Conservation (phyloP, 2,329 filamentous ascomycete genomes). For the Monosporascus sp. region DNA sequence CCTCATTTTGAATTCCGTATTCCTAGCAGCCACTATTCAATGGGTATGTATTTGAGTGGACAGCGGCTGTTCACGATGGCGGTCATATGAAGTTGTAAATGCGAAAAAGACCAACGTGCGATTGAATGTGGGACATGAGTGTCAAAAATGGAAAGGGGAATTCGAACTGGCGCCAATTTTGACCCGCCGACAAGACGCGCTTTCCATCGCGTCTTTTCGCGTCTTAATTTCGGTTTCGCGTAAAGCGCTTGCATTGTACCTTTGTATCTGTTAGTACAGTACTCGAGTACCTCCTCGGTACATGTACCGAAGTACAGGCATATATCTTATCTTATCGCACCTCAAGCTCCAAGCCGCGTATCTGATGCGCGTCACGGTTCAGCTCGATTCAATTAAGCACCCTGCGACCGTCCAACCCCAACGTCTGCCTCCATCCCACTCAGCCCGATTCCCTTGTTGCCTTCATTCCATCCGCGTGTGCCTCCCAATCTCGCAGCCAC, state of each 20-base stretch:
- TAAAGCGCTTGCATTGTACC: constrained; percentile 21
- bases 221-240: constrained; percentile 14
- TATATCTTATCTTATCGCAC: neutral
- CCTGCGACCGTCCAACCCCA: neutral
- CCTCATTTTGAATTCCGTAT: constrained; percentile 12
- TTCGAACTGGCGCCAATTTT: neutral
- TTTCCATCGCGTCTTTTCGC: constrained; percentile 17
- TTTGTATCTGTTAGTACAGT: neutral
- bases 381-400: neutral
- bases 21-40: neutral
- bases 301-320: neutral
- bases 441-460: neutral
- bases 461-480: neutral
- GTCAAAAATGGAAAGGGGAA: constrained; percentile 6
- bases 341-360: too few species aligned
- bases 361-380: neutral
- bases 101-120: neutral
- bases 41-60: neutral
- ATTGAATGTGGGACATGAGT: neutral
- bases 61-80: neutral
- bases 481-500: neutral
- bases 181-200: neutral
- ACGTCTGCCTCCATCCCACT: neutral
- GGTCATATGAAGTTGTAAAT: neutral
- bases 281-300: neutral